Conservation (phyloP, 208 protist species). For the Acanthamoeba lenticulata region DNA sequence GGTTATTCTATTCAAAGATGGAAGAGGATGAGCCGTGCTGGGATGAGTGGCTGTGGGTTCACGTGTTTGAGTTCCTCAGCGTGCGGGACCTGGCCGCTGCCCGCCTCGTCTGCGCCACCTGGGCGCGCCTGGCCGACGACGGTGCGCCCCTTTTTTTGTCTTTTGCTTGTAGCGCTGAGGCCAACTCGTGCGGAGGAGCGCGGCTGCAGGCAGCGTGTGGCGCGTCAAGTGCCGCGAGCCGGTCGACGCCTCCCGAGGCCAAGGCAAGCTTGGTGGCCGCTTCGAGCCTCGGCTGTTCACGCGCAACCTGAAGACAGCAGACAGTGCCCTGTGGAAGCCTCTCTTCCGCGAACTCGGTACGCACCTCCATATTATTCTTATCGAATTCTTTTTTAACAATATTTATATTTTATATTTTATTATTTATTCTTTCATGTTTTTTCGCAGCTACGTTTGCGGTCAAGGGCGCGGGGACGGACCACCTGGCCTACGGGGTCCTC, state of each 20-base stretch:
- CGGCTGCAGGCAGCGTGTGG: background rate
- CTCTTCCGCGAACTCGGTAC: conserved; percentile 2
- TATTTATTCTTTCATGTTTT: too few relatives aligned
- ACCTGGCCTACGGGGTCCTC: background rate
- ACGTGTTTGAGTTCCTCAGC: background rate
- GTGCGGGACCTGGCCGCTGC: background rate
- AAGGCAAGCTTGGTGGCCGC: too few relatives aligned
- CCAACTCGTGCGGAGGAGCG: background rate
- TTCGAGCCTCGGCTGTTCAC: background rate
- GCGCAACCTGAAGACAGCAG: background rate
- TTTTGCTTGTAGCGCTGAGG: background rate
- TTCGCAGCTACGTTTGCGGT: background rate
- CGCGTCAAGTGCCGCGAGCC: background rate
- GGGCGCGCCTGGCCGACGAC: background rate
- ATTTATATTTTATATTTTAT: too few relatives aligned
- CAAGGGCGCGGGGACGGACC: background rate
- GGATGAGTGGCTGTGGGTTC: conserved; percentile 23
- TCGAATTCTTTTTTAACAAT: too few relatives aligned
- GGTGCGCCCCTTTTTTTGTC: background rate
- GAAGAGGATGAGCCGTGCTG: background rate
- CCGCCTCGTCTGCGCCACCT: background rate
- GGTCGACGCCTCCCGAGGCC: background rate
- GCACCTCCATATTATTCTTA: too few relatives aligned
- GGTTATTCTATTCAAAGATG: too few relatives aligned
- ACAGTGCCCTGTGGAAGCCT: background rate